Percentiles rank a stretch among this genome's conserved stretches.
These are phyloP conservation scores for Elaphomyces granulatus DNA, from an alignment of 495 filamentous ascomycete genomes.

Conservation along the genomic window DNA sequence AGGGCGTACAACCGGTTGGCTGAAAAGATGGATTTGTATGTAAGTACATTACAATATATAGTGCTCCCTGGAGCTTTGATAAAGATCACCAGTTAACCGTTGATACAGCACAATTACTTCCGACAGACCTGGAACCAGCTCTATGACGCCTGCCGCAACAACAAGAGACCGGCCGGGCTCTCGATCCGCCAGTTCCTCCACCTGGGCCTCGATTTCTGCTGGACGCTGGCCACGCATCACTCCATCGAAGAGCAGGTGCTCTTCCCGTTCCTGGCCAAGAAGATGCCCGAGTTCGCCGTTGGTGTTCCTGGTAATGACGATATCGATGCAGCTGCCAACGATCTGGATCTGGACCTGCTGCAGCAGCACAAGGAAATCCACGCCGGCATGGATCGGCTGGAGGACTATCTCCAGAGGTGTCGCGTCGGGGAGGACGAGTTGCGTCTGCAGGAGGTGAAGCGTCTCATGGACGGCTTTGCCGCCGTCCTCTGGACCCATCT, in stretches of 20 bases:
- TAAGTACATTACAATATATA: constrained; percentile 20
- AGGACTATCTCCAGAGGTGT: constrained; percentile 52
- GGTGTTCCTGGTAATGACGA: no score
- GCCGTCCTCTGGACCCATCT: constrained; percentile 58
- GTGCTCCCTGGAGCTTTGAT: constrained; percentile 1
- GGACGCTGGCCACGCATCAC: constrained; percentile 64
- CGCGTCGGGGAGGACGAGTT: constrained; percentile 51
- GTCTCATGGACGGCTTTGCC: constrained; percentile 53
- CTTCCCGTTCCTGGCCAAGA: constrained; percentile 60
- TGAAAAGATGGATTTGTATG: constrained; percentile 64
- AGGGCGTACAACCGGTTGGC: constrained; percentile 55
- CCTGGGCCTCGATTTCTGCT: constrained; percentile 49
- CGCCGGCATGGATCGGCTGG: constrained; percentile 57
- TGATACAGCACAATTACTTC: constrained; percentile 57
- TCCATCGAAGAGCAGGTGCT: constrained; percentile 71
- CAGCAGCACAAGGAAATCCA: constrained; percentile 77
- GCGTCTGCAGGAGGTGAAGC: constrained; percentile 50
- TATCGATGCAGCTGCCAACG: no score
- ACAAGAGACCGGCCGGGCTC: constrained; percentile 40
- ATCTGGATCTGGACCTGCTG: constrained; percentile 45
- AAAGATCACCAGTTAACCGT: neutral
- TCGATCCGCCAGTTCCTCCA: constrained; percentile 49
- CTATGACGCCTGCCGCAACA: constrained; percentile 44
- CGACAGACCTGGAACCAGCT: constrained; percentile 56
- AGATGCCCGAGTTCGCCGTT: constrained; percentile 68